Conservation (phyloP, 2,329 filamentous ascomycete species). For the Arthrobotrys megalospora region DNA sequence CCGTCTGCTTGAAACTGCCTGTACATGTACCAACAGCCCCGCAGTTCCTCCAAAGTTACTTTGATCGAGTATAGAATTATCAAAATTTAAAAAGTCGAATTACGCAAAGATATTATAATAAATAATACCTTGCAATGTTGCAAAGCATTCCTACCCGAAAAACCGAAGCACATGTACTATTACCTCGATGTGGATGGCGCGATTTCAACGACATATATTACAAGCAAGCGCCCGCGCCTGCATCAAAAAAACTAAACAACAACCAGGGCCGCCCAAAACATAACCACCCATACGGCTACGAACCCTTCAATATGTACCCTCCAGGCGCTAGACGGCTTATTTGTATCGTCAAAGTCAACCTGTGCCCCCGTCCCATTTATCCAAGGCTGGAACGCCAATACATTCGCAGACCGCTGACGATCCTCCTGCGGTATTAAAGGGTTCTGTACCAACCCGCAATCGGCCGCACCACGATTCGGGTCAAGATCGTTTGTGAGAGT, state of each 20-base stretch:
- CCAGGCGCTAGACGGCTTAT: background rate
- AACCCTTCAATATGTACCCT: background rate
- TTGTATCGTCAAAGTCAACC: conserved; percentile 14
- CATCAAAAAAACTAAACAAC: background rate
- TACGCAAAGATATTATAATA: too few species aligned
- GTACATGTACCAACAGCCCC: too few species aligned
- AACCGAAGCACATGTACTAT: too few species aligned
- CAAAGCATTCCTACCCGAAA: too few species aligned
- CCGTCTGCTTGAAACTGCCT: too few species aligned
- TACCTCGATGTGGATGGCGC: too few species aligned
- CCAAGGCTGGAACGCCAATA: conserved; percentile 44
- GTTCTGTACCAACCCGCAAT: conserved; percentile 72
- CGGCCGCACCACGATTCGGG: conserved; percentile 67
- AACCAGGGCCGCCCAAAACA: background rate
- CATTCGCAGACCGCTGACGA: background rate
- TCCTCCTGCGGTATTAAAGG: conserved; percentile 69
- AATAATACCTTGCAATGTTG: too few species aligned
- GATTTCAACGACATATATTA: too few species aligned
- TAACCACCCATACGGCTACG: background rate
- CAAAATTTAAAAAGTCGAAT: too few species aligned
- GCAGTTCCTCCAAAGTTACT: too few species aligned
- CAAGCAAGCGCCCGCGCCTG: background rate
- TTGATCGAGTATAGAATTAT: too few species aligned
- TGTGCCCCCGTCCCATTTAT: conserved; percentile 40
- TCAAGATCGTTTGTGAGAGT: conserved; percentile 77